A percentile compares a stretch with the other conserved stretches of the same genome.
Conservation (phyloP, 371 early-diverging fungal species). For the Sanchytrium tribonematis region DNA sequence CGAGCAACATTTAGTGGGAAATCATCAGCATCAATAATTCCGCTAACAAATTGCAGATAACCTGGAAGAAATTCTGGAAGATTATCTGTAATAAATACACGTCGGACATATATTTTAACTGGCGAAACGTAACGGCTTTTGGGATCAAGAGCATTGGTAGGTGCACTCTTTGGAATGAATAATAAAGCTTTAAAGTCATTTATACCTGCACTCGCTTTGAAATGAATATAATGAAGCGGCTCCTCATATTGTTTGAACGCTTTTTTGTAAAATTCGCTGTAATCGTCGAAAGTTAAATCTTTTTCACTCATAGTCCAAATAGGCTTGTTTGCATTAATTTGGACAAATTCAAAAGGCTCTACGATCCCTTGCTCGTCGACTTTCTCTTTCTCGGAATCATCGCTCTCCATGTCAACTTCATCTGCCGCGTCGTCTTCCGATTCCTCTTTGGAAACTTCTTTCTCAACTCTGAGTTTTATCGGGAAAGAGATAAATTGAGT, state of each 20-base stretch:
- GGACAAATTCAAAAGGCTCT: not conserved
- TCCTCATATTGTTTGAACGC: slow-evolving; percentile 87
- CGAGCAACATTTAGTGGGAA: slow-evolving; percentile 86
- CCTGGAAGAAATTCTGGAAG: slow-evolving; percentile 18
- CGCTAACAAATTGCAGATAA: slow-evolving; percentile 52
- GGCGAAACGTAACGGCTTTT: slow-evolving; percentile 60
- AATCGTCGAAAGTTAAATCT: slow-evolving; percentile 63
- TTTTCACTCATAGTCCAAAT: slow-evolving; percentile 81
- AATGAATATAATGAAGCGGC: slow-evolving; percentile 40
- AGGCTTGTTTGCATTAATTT: slow-evolving; percentile 26
- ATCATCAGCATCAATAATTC: slow-evolving; percentile 81
- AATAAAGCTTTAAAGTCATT: slow-evolving; percentile 73
- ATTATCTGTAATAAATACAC: slow-evolving; percentile 80
- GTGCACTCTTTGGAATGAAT: slow-evolving; percentile 61
- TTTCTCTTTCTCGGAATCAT: slow-evolving; percentile 30
- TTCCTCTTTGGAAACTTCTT: slow-evolving; percentile 40
- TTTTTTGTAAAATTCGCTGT: slow-evolving; percentile 71
- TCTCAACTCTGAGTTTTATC: slow-evolving; percentile 37
- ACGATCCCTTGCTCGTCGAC: slow-evolving; percentile 9
- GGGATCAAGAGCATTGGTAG: slow-evolving; percentile 62
- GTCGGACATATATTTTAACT: slow-evolving; percentile 81
- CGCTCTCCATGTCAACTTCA: slow-evolving; percentile 13
- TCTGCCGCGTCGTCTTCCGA: slow-evolving; percentile 22
- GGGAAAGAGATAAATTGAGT: slow-evolving; percentile 80
- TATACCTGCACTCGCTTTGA: slow-evolving; percentile 52